Base-by-base conservation (phyloP, 116 monocot genomes). In the Phalaenopsis hybrid region DNA sequence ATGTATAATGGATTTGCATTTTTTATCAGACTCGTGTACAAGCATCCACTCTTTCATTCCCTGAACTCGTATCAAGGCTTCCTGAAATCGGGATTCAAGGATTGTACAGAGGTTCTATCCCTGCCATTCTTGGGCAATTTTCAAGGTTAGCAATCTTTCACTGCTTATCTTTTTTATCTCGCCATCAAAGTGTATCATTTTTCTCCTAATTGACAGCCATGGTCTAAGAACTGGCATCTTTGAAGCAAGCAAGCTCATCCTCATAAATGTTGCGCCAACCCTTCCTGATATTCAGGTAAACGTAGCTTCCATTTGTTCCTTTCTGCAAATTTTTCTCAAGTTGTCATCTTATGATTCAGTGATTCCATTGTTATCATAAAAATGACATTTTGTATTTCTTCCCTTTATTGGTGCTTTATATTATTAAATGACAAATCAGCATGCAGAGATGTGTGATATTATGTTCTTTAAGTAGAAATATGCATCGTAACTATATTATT, bases 51-150 rank as follows among this genome's bases (percentile, higher is more conserved):
- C 89, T 95, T 81, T 95, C 99, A 84, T 95, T 95, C 76, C 93
- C 99, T 79, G 93, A 95, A 68, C 84, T 99, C 81, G 69, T 95
- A 0, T 89, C 93, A 59, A 95, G 88, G 81, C 93, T 99, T 82
- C 95, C 99, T 18, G 81, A 95, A 87, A 95, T 99, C 77, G 95
- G 99, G n/a, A 17, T 91, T 83, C 90, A 58, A 20, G 99, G 95
- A 85, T 63, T 99, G 61, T 99, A 99, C 78, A 88, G 93, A 75
- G 99, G 99, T 82, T 95, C 95, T n/a, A 83, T 99, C 13, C 97
- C 99, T 49, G 99, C 99, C 80, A 91, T 99, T 81, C 89, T 99
- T 63, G 99, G 99, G 18, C 99, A 99, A 77, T 99, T 99, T 88
- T 99, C 99, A 45, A 95, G 99, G 99, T 99, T 44, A 58, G 79